Evolutionary conservation across 2,329 filamentous ascomycete genomes (phyloP), one percentile per base, ranked within the genome.

Genomic region (Balansia obtecta): DNA sequence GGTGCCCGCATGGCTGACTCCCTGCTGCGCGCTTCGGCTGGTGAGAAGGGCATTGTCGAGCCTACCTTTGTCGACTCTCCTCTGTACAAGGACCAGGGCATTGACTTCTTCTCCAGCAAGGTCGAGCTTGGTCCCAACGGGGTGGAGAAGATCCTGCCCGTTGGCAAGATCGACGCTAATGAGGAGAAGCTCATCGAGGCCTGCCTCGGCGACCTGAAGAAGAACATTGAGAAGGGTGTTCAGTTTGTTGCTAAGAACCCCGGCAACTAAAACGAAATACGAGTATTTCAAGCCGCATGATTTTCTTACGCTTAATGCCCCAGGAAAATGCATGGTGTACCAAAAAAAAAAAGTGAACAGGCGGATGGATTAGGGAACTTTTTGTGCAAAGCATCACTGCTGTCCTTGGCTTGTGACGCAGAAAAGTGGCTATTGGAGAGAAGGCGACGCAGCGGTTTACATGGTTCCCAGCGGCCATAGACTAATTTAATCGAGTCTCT

Each of bases 61-160:
- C 90, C 90, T 61, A 90, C 91, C 56, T 98, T 95, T 64, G 90
- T 98, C 66, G 89, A 98, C 74, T 91, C 85, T 68, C 90, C 91
- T 57, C 83, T 97, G 60, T 97, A 88, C 87, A 96, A 96, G 85
- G 89, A 96, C 76, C 86, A 94, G 77, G 93, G 91, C 65, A 81
- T 95, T 64, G 86, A 95, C 54, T 98, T 95, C 86, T 98, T 98
- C 77, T 85, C 88, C 68, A 90, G 86, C 74, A 85, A 82, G 71
- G 87, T 98, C 67, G 88, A 95, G 79, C 87, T 98, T 65, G 93
- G 93, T 75, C 89, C 90, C 69, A 85, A 91, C 70, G 93, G 93
- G 77, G 91, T 94, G 58, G 83, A 93, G 80, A 86, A 95, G 82
- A 91, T 97, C 70, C 79, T 85, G 69, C 83, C 86, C 62, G 74